Evolutionary conservation across 768 basidiomycete species (phyloP), one percentile per base, ranked within the genome.

Genomic region (Termitomyces sp.): DNA sequence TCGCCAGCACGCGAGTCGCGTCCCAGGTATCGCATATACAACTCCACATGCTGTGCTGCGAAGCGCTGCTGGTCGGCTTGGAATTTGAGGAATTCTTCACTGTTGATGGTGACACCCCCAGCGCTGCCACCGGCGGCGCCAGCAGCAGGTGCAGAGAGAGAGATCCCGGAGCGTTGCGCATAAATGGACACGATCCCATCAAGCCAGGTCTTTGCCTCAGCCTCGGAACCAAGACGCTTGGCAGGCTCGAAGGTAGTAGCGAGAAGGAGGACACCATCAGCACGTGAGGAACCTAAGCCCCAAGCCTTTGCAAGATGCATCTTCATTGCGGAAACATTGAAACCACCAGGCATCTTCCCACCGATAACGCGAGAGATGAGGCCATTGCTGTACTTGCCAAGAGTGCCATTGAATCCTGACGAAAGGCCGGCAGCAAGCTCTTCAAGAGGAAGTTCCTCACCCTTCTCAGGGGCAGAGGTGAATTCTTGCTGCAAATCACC

Each of bases 261-360:
- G 59, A 97, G 82, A 33, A 98, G 82, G 40, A 99, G 86, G 12
- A 96, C 94, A 20, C 85, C 92, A 66, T 98, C 97, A 8, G 92
- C 85, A 55, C 96, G 94, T 16, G 84, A 83, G 4, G 96, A 79
- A 33, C 96, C 97, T n/a, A 98, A 79, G 52, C 97, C 97, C 95
- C 96, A 98, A 32, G 85, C 85, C 81, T 98, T 98, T 40, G 87
- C 84, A 33, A 99, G 82, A 73, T 99, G 84, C 0, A 84, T 76
- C 76, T 97, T 96, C 74, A 96, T 94, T 12, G 92, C 84, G 7
- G 96, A 92, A 20, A 90, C 80, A 67, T 97, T 97, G 86, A 99
- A 99, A 39, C 96, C 96, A 73, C 97, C 97, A 36, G 97, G 97
- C 93, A 99, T 96, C 79, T 99, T 99, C 51, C 88, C 88, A 60